phyloP scores from a whole-genome alignment of 805 yeast species.

The Yarrowia alimentaria region DNA sequence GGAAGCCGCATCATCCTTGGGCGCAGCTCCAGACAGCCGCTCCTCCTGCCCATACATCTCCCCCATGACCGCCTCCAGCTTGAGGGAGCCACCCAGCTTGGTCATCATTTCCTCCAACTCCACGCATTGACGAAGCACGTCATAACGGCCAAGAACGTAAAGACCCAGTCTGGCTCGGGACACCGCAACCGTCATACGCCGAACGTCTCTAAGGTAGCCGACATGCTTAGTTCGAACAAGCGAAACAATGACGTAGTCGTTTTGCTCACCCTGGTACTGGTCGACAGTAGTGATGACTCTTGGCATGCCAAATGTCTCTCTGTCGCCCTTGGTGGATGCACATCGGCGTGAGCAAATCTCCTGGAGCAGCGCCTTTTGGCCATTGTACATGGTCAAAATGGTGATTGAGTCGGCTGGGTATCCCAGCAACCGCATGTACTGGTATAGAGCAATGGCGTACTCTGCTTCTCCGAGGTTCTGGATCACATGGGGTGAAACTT shows the following conservation, averaged over 20 bases:
- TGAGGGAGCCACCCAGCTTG: constrained; percentile 13
- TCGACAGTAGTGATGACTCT: constrained; percentile 37
- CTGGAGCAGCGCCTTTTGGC: constrained; percentile 46
- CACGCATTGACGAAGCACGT: constrained; percentile 29
- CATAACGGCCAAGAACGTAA: constrained; percentile 38
- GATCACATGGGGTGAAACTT: constrained; percentile 35
- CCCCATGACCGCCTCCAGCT: constrained; percentile 16
- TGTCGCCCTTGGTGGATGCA: constrained; percentile 15
- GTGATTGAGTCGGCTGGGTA: constrained; percentile 44
- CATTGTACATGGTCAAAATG: constrained; percentile 45
- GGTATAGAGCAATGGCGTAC: constrained; percentile 46
- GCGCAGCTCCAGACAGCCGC: not conserved
- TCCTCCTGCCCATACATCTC: constrained; percentile 26
- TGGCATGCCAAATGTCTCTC: constrained; percentile 37
- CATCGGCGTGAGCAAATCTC: constrained; percentile 45
- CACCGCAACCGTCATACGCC: constrained; percentile 36
- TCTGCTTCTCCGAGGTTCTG: constrained; percentile 53
- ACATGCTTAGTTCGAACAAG: constrained; percentile 39
- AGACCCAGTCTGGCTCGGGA: constrained; percentile 42
- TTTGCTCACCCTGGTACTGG: constrained; percentile 37
- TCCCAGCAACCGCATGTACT: constrained; percentile 48
- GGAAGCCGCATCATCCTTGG: constrained; percentile 12
- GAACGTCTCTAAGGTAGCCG: constrained; percentile 36
- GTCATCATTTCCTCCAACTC: constrained; percentile 30
- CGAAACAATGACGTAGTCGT: constrained; percentile 41